Percentiles rank a stretch among this genome's conserved stretches.
Evolutionary conservation across 2,329 filamentous ascomycete species (phyloP).

Genomic region (Rhinocladiella mackenziei): DNA sequence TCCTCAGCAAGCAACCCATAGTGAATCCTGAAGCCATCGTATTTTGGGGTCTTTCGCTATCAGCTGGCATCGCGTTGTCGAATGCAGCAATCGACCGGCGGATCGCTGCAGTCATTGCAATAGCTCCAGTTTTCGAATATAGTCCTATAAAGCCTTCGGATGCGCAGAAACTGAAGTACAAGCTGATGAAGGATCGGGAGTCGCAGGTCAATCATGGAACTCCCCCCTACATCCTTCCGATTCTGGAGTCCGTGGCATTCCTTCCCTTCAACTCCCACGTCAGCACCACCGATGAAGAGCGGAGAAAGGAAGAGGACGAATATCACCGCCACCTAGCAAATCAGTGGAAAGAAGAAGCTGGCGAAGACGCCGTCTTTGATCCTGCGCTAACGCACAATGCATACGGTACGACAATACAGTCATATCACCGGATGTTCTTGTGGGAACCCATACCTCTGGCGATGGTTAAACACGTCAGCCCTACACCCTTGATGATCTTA

Average conservation of each 20-base stretch:
- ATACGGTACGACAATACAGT: constrained; percentile 31
- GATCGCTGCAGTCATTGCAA: constrained; percentile 30
- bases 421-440: constrained; percentile 31
- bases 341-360: constrained; percentile 4
- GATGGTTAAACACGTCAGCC: constrained; percentile 22
- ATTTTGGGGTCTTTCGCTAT: constrained; percentile 37
- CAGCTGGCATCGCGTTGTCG: constrained; percentile 29
- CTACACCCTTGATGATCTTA: constrained; percentile 31
- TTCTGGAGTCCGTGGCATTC: constrained; percentile 2
- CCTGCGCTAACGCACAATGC: constrained; percentile 10
- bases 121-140: constrained; percentile 29
- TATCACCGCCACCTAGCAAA: not conserved
- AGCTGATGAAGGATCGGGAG: constrained; percentile 37
- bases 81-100: constrained; percentile 36
- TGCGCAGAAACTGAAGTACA: constrained; percentile 29
- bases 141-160: constrained; percentile 11
- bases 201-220: constrained; percentile 31
- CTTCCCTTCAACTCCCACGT: constrained; percentile 15
- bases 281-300: constrained; percentile 33
- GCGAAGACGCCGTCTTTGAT: constrained; percentile 7
- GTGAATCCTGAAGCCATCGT: constrained; percentile 21
- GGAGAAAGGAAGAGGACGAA: constrained; percentile 9
- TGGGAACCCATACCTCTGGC: constrained; percentile 25
- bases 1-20: constrained; percentile 27
- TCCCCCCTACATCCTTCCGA: constrained; percentile 2